A percentile compares a stretch with the other conserved stretches of the same genome.
phyloP scores from a whole-genome alignment of 1,139 yeast species.

The Nakaseomyces bracarensis region DNA sequence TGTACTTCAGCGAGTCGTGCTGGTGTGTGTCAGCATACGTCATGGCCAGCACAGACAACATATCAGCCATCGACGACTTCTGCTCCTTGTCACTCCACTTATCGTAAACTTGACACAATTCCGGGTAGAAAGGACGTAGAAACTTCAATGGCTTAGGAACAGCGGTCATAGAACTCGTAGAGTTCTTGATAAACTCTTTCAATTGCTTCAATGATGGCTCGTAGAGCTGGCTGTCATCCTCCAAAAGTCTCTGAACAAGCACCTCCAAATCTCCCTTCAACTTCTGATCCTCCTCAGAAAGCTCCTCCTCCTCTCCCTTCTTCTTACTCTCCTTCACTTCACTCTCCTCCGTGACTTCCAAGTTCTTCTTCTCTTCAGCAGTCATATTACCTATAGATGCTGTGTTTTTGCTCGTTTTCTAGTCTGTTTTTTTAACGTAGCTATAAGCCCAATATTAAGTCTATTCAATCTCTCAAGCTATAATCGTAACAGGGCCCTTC shows the following conservation, averaged over 20 bases:
- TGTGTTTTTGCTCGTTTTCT: no score
- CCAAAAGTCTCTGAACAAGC: slow-evolving; percentile 69
- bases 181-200: slow-evolving; percentile 74
- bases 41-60: slow-evolving; percentile 90
- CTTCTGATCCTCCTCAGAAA: slow-evolving; percentile 88
- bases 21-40: slow-evolving; percentile 82
- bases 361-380: slow-evolving; percentile 10
- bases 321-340: slow-evolving; percentile 3
- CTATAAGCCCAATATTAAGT: no score
- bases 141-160: slow-evolving; percentile 98
- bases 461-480: no score
- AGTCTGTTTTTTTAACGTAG: no score
- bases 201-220: slow-evolving; percentile 54
- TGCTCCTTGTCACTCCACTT: slow-evolving; percentile 47
- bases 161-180: slow-evolving; percentile 98
- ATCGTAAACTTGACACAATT: slow-evolving; percentile 55
- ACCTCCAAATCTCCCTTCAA: slow-evolving; percentile 80
- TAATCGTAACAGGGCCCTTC: no score
- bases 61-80: slow-evolving; percentile 59
- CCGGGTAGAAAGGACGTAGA: slow-evolving; percentile 76
- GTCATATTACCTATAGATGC: not conserved
- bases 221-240: slow-evolving; percentile 45
- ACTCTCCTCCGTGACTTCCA: not conserved
- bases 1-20: slow-evolving; percentile 71
- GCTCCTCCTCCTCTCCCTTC: slow-evolving; percentile 54